Evolutionary conservation across 305 asterid species (phyloP).

Genomic region (Fraxinus platypoda): DNA sequence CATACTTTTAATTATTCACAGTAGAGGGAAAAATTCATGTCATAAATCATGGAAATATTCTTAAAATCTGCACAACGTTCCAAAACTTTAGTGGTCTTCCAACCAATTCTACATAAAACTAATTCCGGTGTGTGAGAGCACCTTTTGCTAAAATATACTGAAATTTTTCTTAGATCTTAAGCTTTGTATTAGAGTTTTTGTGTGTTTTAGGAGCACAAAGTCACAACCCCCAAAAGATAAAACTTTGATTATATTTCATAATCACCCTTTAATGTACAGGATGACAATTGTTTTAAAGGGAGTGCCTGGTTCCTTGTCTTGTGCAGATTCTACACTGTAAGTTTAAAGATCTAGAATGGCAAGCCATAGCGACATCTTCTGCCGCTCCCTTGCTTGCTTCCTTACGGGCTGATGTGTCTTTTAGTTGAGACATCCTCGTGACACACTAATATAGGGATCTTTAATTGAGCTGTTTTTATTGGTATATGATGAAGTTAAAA

Average conservation of each 20-base stretch:
- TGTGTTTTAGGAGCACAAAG: not conserved
- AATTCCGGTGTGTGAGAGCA: not conserved
- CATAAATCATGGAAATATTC: not conserved
- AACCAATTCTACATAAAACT: not conserved
- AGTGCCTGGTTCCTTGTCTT: not conserved
- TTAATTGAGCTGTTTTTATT: not conserved
- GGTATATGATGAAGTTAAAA: not conserved
- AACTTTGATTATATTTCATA: not conserved
- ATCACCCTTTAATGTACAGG: not conserved
- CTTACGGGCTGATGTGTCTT: not conserved
- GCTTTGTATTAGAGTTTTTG: not conserved
- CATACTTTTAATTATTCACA: not conserved
- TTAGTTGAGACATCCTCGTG: not conserved
- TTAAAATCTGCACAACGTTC: not conserved
- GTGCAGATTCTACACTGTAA: not conserved
- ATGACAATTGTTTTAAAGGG: not conserved
- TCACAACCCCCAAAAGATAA: not conserved
- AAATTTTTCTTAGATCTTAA: not conserved
- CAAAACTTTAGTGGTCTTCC: not conserved
- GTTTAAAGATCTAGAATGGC: conserved; percentile 1
- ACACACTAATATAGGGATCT: not conserved
- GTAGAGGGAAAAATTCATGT: not conserved
- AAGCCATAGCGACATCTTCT: not conserved
- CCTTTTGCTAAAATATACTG: not conserved
- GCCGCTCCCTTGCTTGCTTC: not conserved